Base-by-base conservation (phyloP, 108 stramenopile genomes). In the Discostella stelligeroides region DNA sequence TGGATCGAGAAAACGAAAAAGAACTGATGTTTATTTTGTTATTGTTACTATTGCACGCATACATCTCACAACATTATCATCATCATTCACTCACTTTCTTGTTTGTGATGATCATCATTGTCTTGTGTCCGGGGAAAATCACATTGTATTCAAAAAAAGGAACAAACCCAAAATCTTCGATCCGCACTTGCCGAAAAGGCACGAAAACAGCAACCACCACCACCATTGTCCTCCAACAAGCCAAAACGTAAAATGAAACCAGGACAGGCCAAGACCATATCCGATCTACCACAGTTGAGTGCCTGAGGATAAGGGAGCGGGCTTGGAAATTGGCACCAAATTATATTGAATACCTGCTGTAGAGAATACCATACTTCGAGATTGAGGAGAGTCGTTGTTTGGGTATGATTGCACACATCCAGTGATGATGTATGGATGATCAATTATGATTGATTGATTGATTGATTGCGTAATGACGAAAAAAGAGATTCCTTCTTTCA, bases 231-330 rank as follows among this genome's bases (percentile, higher is more conserved):
- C 23, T 47, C 72, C 1, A 41, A 65, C 9, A 68, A 72, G 56
- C 80, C 82, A 6, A 88, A 86, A 50, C 68, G 88, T 42, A 87
- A 84, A 68, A 87, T 89, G 83, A 88, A 81, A 63, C 92, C 88
- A 34, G 92, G 92, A 17, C 89, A 89, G 63, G 88, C 92, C 38
- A 94, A 91, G 76, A 91, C 90, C 7, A 62, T 94, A 43, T 87
- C 88, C 9, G 92, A 94, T 69, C 76, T 94, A 69, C 92, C 92
- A 56, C 79, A 77, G 66, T 78, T 94, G 5, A 91, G 85, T 63
- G 88, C 92, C 88, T 94, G 92, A 94, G 92, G 92, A 77, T 94
- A 94, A 91, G 77, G 70, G 81, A 75, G 76, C 50, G 73, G 72
- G 56, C 56, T 34, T n/a, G n/a, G n/a, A 64, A 25, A 48, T 70